A percentile compares a stretch with the other conserved stretches of the same genome.
These are phyloP conservation scores for Cinnamomum chago DNA, from an alignment of 164 flowering plant genomes.

Conservation along the genomic window DNA sequence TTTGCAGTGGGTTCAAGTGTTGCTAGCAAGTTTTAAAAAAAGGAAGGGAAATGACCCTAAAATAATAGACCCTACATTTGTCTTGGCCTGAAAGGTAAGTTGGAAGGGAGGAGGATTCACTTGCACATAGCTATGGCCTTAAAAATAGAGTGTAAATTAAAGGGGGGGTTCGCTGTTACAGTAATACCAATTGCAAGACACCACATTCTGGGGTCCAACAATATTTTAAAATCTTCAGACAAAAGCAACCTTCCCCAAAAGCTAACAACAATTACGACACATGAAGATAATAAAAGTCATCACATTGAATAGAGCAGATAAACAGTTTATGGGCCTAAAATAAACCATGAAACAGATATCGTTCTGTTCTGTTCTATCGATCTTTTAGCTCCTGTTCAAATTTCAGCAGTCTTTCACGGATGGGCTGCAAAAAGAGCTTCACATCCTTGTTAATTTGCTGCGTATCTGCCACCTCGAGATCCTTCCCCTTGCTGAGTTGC, in stretches of 20 bases:
- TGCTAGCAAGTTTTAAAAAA: no score
- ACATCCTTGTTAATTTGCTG: constrained; percentile 46
- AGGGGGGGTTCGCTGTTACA: background rate
- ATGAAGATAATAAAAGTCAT: background rate
- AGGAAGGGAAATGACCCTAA: no score
- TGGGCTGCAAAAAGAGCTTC: constrained; percentile 62
- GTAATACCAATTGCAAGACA: background rate
- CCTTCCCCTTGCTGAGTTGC: constrained; percentile 55
- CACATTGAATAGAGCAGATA: background rate
- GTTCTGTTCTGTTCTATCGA: constrained; percentile 31
- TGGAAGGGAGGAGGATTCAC: no score
- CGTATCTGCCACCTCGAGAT: constrained; percentile 48
- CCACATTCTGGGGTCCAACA: background rate
- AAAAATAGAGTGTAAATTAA: background rate
- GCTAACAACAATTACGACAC: background rate
- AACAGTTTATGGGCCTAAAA: background rate
- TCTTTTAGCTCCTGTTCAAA: constrained; percentile 86
- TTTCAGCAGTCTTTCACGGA: constrained; percentile 63
- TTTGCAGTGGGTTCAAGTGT: no score
- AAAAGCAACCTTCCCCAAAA: background rate
- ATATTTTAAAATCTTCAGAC: background rate
- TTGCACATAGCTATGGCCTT: no score
- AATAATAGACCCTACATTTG: no score
- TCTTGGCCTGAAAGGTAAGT: no score
- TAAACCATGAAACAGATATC: background rate